Conservation (phyloP, 495 filamentous ascomycete genomes). For the Hyaloscypha variabilis region DNA sequence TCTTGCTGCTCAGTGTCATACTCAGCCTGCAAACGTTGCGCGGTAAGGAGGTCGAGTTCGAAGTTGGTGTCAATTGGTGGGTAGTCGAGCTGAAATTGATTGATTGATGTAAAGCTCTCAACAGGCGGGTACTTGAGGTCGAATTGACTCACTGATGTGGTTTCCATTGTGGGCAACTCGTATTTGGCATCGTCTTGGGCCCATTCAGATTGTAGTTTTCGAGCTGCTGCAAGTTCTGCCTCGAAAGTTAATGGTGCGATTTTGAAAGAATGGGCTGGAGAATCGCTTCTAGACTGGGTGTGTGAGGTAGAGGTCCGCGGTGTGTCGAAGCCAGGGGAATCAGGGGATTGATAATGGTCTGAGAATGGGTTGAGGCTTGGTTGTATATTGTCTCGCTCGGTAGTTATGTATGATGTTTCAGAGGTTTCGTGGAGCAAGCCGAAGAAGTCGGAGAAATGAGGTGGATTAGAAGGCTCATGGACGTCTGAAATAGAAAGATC, state of each 20-base stretch:
- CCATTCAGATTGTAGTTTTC: constrained; percentile 7
- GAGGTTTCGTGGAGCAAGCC: not conserved
- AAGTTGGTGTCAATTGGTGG: too few species aligned
- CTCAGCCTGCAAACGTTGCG: constrained; percentile 11
- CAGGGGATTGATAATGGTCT: not conserved
- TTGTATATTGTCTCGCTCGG: not conserved
- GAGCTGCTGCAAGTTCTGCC: not conserved
- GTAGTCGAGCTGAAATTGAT: too few species aligned
- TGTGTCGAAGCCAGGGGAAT: not conserved
- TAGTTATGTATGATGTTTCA: constrained; percentile 8
- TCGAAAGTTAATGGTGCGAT: not conserved
- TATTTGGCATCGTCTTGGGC: not conserved
- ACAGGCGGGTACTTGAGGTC: not conserved
- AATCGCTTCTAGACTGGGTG: not conserved
- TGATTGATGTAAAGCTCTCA: not conserved
- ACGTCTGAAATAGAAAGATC: too few species aligned
- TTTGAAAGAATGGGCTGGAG: not conserved
- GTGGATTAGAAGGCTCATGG: too few species aligned
- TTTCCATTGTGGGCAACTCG: not conserved
- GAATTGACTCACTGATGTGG: not conserved
- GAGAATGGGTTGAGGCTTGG: constrained; percentile 10
- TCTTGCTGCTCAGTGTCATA: constrained; percentile 2
- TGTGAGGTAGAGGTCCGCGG: not conserved
- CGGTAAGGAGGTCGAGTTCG: constrained; percentile 1
- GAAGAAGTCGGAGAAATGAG: not conserved